Percentiles rank a stretch among this genome's conserved stretches.
Conservation (phyloP, 139 green algal genomes). For the Asterochloris sp. region DNA sequence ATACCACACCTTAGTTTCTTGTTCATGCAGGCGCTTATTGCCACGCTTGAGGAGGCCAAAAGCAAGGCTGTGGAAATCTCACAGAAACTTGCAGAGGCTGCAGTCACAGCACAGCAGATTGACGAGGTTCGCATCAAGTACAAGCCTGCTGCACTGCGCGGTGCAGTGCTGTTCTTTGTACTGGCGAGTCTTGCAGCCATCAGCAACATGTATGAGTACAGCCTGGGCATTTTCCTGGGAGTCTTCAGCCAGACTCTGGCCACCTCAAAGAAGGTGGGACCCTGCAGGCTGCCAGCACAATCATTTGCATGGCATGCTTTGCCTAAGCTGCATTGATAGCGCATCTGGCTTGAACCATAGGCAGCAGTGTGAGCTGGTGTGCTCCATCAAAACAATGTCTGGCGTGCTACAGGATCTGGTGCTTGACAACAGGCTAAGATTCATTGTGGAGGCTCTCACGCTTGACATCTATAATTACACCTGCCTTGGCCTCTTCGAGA, state of each 20-base stretch:
- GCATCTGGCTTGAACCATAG: not conserved
- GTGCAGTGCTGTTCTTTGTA: constrained; percentile 83
- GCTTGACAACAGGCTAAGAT: constrained; percentile 63
- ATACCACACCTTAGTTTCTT: not conserved
- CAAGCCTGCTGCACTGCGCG: constrained; percentile 66
- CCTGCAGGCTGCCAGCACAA: no score
- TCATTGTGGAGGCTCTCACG: constrained; percentile 75
- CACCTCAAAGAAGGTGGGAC: constrained; percentile 44
- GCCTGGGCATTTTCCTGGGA: constrained; percentile 59
- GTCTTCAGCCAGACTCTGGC: constrained; percentile 65
- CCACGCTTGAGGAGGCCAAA: constrained; percentile 78
- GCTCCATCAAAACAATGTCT: no score
- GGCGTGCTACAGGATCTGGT: constrained; percentile 25
- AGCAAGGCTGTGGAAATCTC: constrained; percentile 75
- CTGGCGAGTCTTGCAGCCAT: constrained; percentile 64
- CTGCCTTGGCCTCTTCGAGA: constrained; percentile 63
- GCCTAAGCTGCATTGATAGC: not conserved
- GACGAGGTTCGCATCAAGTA: constrained; percentile 63
- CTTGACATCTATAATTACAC: constrained; percentile 83
- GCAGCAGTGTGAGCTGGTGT: not conserved
- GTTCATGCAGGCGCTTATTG: constrained; percentile 58
- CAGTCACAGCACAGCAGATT: constrained; percentile 64
- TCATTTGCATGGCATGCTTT: no score
- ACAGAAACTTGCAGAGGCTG: constrained; percentile 65
- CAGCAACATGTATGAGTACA: constrained; percentile 83